These are phyloP conservation scores for Serendipita vermifera DNA, from an alignment of 768 basidiomycete species.

Conservation along the genomic window DNA sequence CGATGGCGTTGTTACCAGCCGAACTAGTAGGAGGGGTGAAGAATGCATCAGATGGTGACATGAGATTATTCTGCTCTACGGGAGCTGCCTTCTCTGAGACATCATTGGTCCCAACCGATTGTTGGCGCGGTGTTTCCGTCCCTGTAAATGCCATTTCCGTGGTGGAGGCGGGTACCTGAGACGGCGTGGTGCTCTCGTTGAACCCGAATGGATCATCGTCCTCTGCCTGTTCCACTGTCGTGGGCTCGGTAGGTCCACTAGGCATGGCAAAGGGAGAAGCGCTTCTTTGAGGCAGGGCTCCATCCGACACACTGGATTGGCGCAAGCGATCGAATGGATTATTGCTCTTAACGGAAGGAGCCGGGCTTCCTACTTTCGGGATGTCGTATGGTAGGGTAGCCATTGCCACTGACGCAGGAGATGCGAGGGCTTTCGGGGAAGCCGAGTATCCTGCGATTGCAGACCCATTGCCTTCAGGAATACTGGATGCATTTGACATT, in stretches of 20 bases:
- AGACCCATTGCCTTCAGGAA: constrained; percentile 22
- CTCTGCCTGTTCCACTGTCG: constrained; percentile 11
- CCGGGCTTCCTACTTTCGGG: constrained; percentile 33
- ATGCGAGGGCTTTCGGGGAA: constrained; percentile 22
- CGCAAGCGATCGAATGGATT: constrained; percentile 79
- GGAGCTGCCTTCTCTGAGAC: neutral
- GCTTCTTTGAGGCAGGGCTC: constrained; percentile 25
- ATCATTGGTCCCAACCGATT: constrained; percentile 5
- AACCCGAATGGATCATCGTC: constrained; percentile 44
- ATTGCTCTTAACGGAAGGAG: constrained; percentile 50
- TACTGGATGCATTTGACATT: constrained; percentile 41
- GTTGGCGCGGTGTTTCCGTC: neutral
- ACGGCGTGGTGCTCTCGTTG: constrained; percentile 15
- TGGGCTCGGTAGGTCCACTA: constrained; percentile 3
- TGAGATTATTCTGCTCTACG: no score
- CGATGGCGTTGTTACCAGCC: neutral
- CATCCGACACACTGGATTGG: constrained; percentile 25
- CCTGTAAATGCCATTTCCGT: neutral
- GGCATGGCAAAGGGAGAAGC: constrained; percentile 15
- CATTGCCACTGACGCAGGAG: constrained; percentile 47
- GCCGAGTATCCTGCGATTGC: constrained; percentile 16
- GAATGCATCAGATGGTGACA: neutral
- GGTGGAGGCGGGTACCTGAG: neutral
- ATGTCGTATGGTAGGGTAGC: constrained; percentile 62
- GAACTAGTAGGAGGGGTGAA: constrained; percentile 1